Conservation (phyloP, 2,329 filamentous ascomycete species). For the Pyricularia grisea region DNA sequence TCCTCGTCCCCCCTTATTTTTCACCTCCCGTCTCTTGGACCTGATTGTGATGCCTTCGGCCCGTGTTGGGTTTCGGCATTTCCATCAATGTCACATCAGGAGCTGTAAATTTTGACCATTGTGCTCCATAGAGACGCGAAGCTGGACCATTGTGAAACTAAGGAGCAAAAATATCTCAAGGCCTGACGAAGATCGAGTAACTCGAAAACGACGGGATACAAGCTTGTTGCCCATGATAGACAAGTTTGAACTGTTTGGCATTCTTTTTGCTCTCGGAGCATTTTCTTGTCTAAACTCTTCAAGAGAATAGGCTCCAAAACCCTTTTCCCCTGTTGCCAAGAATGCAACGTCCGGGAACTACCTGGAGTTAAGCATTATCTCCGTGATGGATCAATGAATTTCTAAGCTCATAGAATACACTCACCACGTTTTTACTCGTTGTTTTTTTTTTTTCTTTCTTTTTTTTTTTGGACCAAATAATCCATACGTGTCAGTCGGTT, state of each 20-base stretch:
- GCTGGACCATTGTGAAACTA: background rate
- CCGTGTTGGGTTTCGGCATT: background rate
- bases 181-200: background rate
- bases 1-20: background rate
- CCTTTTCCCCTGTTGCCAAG: background rate
- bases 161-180: background rate
- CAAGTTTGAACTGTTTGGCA: background rate
- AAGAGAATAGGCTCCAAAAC: background rate
- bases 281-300: background rate
- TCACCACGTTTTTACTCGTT: background rate
- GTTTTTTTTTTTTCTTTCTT: background rate
- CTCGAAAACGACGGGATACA: background rate
- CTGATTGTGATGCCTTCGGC: background rate
- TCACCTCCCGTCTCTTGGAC: background rate
- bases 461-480: background rate
- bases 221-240: background rate
- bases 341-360: background rate
- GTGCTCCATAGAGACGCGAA: background rate
- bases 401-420: background rate
- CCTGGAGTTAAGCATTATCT: no score
- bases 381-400: background rate
- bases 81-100: background rate
- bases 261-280: background rate
- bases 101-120: background rate
- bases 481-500: background rate